phyloP scores from a whole-genome alignment of 1,284 basidiomycete genomes.

The Boletus semigastroideus region DNA sequence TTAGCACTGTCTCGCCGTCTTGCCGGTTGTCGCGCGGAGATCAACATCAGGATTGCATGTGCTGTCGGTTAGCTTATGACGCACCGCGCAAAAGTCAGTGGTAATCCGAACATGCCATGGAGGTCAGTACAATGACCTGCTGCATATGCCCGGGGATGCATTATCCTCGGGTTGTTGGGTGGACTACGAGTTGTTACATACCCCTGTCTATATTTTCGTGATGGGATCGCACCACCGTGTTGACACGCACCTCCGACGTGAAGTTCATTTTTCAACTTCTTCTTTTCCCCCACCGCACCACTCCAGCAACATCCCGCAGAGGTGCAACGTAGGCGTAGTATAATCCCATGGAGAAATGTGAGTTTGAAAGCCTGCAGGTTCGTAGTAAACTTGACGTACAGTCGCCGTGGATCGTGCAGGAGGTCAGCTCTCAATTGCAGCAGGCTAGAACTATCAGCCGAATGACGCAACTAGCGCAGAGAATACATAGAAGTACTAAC shows the following conservation, averaged over 20 bases:
- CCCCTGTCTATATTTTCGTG: slow-evolving; percentile 2
- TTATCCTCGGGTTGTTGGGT: slow-evolving; percentile 18
- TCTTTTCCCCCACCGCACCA: slow-evolving; percentile 13
- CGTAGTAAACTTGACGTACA: slow-evolving; percentile 5
- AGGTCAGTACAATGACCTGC: slow-evolving; percentile 9
- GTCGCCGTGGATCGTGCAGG: slow-evolving; percentile 1
- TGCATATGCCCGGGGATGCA: background rate
- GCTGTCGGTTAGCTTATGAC: slow-evolving; percentile 9
- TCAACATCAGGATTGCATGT: background rate
- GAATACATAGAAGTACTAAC: background rate
- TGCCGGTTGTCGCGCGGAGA: background rate
- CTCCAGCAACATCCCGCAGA: background rate
- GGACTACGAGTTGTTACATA: background rate
- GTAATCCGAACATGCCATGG: slow-evolving; percentile 10
- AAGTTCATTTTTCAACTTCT: background rate
- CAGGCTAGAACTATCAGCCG: background rate
- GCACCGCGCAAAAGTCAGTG: background rate
- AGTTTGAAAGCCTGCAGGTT: slow-evolving; percentile 1
- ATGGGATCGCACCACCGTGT: slow-evolving; percentile 19
- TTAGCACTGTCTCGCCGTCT: background rate
- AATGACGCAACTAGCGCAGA: slow-evolving; percentile 7
- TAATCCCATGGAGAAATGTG: slow-evolving; percentile 10
- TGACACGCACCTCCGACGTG: slow-evolving; percentile 13
- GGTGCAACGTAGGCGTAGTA: background rate
- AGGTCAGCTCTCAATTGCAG: slow-evolving; percentile 1